A percentile compares a stretch with the other conserved stretches of the same genome.
phyloP scores from a whole-genome alignment of 2,329 filamentous ascomycete genomes.

The Pestalotiopsis sp. region DNA sequence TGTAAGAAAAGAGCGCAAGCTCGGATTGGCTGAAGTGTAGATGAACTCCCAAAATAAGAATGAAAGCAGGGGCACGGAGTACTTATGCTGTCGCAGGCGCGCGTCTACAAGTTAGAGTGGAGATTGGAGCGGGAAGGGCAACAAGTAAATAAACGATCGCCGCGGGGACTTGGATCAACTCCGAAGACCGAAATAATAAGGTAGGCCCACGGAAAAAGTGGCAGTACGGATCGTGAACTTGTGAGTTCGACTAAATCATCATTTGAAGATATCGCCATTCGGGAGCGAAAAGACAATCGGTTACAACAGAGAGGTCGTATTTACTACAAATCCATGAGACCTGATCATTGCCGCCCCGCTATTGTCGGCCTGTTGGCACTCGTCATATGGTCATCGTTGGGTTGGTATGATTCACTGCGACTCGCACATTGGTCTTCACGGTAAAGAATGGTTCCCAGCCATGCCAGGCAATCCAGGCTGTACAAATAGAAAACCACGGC shows the following conservation, averaged over 20 bases:
- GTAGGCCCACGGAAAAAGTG: not conserved
- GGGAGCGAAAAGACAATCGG: no score
- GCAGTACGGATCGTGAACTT: no score
- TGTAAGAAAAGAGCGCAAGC: not conserved
- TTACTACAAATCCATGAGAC: no score
- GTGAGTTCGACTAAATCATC: no score
- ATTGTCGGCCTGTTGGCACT: no score
- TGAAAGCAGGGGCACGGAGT: not conserved
- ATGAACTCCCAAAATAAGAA: conserved; percentile 12
- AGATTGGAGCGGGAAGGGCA: not conserved
- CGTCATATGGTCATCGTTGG: no score
- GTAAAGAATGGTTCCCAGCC: no score
- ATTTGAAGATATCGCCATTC: no score
- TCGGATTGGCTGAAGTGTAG: conserved; percentile 12
- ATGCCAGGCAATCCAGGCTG: no score
- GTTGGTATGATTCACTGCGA: no score
- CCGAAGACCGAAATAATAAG: not conserved
- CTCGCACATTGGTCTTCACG: no score
- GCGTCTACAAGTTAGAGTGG: conserved; percentile 22
- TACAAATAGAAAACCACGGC: no score
- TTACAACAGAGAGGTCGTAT: not conserved
- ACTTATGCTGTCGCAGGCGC: conserved; percentile 22
- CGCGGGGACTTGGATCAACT: conserved; percentile 3
- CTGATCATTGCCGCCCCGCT: not conserved
- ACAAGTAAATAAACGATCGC: conserved; percentile 13